These are phyloP conservation scores for Tolypocladium capitatum DNA, from an alignment of 2,329 filamentous ascomycete species.

Conservation along the genomic window DNA sequence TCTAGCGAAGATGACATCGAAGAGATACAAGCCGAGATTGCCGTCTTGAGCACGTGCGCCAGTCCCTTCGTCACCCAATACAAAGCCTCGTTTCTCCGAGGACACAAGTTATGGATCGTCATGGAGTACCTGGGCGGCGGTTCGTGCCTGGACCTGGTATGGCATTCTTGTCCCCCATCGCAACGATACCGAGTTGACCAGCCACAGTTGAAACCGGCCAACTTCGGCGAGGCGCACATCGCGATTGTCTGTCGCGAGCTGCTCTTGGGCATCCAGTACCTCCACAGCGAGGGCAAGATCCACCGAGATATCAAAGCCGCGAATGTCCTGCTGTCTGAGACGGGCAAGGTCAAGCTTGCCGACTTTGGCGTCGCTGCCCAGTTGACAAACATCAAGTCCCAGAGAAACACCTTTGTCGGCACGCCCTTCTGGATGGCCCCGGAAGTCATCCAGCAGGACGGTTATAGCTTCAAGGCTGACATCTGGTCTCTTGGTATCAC, in stretches of 20 bases:
- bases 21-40: slow-evolving; percentile 96
- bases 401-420: slow-evolving; percentile 93
- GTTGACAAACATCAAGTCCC: slow-evolving; percentile 92
- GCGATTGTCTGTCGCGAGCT: slow-evolving; percentile 90
- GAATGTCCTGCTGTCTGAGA: slow-evolving; percentile 83
- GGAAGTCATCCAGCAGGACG: slow-evolving; percentile 81
- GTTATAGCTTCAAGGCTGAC: slow-evolving; percentile 77
- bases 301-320: slow-evolving; percentile 95
- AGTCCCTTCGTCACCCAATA: slow-evolving; percentile 93
- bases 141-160: slow-evolving; percentile 83
- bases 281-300: slow-evolving; percentile 89
- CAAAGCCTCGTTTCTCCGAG: slow-evolving; percentile 89
- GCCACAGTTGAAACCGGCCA: slow-evolving; percentile 69
- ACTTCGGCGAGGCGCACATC: slow-evolving; percentile 80
- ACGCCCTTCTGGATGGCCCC: slow-evolving; percentile 97
- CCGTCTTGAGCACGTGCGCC: slow-evolving; percentile 85
- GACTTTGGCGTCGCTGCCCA: slow-evolving; percentile 97
- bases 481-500: slow-evolving; percentile 91
- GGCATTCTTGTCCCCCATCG: background rate
- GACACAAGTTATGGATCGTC: slow-evolving; percentile 96
- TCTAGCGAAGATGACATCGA: slow-evolving; percentile 97
- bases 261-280: slow-evolving; percentile 78
- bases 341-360: slow-evolving; percentile 85
- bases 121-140: slow-evolving; percentile 97
- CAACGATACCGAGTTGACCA: slow-evolving; percentile 15